Base-by-base conservation (phyloP, 192 early-diverging fungal genomes). In the Chytriomyces sp. region DNA sequence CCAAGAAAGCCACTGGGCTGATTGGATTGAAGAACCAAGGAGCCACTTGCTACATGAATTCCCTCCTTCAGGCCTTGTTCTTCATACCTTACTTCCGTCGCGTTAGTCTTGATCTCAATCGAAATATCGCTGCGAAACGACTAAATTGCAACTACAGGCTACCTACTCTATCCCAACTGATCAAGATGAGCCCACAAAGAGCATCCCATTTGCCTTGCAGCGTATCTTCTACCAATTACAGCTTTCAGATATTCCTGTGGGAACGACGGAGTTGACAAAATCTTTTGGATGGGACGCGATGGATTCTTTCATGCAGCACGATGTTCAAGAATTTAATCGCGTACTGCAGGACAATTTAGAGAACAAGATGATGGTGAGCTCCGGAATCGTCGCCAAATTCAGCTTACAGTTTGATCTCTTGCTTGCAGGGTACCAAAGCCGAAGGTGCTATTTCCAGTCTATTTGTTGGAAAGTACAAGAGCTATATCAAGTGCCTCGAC, bases 1-100 rank as follows among this genome's bases (percentile, higher is more conserved):
- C 96, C 26, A 94, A 93, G 77, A 84, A 84, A 56, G 85, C 89
- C 73, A 96, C 95, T 28, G 96, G 97, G 6, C 93, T 85, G 76
- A 92, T 98, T 22, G 97, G 96, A 0, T 78, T 99, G 66, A 92
- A 91, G 69, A 99, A 99, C 78, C 96, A 98, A 77, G 98, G 95
- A 19, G 95, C 96, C 1, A 99, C 98, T 0, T 96, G 98, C 83
- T 99, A 99, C 77, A 96, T 99, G 94, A 99, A 98, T 83, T 96
- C 95, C 59, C 81, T 98, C 26, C 86, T 99, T 39, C 98, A 99
- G 75, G 94, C 93, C 30, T 84, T 98, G 33, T 98, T 92, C 75
- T 96, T 92, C 70, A 98, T 95, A 7, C 96, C 90, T 69, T 91
- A 92, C 75, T 97, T 99, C 79, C 89, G 97, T 59, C 93, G 76